phyloP scores from a whole-genome alignment of 1,284 basidiomycete genomes.

The Trichosporon sp. region DNA sequence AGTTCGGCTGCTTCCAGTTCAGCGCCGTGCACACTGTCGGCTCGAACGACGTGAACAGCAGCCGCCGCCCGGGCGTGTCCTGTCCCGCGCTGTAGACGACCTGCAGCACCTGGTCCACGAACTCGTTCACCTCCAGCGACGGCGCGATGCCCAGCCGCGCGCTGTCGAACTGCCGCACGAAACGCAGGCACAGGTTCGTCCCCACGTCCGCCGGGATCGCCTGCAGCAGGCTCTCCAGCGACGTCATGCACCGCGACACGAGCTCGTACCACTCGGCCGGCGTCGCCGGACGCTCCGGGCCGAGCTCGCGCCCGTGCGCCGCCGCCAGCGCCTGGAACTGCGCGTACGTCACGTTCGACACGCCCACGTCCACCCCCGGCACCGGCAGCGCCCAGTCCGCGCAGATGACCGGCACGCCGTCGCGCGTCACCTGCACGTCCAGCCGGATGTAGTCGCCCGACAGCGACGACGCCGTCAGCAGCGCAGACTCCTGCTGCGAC shows the following conservation, averaged over 20 bases:
- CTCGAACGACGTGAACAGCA: constrained; percentile 83
- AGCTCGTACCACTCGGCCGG: constrained; percentile 59
- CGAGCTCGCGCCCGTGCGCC: constrained; percentile 54
- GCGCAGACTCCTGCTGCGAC: constrained; percentile 33
- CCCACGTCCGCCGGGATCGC: constrained; percentile 71
- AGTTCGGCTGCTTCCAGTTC: constrained; percentile 99
- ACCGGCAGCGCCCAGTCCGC: constrained; percentile 68
- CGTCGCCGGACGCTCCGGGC: constrained; percentile 36
- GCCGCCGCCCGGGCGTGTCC: constrained; percentile 56
- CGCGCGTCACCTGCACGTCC: constrained; percentile 85
- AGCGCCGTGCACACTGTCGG: constrained; percentile 70
- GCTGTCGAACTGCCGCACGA: constrained; percentile 54
- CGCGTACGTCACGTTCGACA: constrained; percentile 72
- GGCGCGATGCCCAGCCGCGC: constrained; percentile 52
- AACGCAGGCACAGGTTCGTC: constrained; percentile 74
- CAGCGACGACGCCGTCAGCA: constrained; percentile 54
- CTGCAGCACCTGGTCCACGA: constrained; percentile 75
- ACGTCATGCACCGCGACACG: constrained; percentile 60
- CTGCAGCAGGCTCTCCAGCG: constrained; percentile 67
- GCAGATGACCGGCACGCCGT: constrained; percentile 79
- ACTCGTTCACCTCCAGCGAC: constrained; percentile 66
- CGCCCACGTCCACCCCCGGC: constrained; percentile 67
- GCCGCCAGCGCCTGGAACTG: constrained; percentile 71
- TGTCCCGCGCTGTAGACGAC: constrained; percentile 65
- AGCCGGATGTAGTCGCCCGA: constrained; percentile 81